Base-by-base conservation (phyloP, 1,284 basidiomycete species). In the Boletus hoseneyae region DNA sequence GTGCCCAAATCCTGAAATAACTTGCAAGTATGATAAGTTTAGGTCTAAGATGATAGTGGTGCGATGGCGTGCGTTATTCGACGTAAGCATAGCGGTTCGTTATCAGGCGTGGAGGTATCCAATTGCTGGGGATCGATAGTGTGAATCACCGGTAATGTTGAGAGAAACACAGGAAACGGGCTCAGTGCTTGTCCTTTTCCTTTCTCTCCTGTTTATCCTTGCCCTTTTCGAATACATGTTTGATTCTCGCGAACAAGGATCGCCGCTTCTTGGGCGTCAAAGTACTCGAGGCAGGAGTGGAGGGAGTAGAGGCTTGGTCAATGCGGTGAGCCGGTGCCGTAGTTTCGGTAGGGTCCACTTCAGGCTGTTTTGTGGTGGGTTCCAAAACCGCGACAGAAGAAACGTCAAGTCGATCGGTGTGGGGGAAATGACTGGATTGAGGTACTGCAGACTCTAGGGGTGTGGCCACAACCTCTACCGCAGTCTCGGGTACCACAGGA, bases 221-320 rank as follows among this genome's bases (percentile, higher is more conserved):
- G 37, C 71, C 63, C 53, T 53, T 70, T 27, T 65, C 60, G 37
- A 82, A 78, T 6, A 77, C 58, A 25, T 67, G 58, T 58, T 75
- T 81, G 39, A 74, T 59, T 48, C 55, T 78, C 16, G 70, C 70
- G 42, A 80, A 69, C 19, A 80, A 61, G 10, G 78, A 78, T 3
- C 62, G 62, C 38, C 73, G 69, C 62, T 77, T 80, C 62, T 65
- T 70, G 8, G 59, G 62, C 10, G 56, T 56, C 23, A 48, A 35
- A 1, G 64, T 62, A 15, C 59, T 66, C 8, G 69, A 66, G 25
- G 60, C 16, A 3, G 53, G 47, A 16, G 41, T 44, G 12, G 52
- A 48, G 4, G 57, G 3, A 15, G 53, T 18, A 25, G 52, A 34
- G 9, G 15, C 19, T n/a, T 21, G 47, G 23, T 13, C 25, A 10